A percentile compares a stretch with the other conserved stretches of the same genome.
phyloP scores from a whole-genome alignment of 2,329 filamentous ascomycete species.

The Beauveria asiatica region DNA sequence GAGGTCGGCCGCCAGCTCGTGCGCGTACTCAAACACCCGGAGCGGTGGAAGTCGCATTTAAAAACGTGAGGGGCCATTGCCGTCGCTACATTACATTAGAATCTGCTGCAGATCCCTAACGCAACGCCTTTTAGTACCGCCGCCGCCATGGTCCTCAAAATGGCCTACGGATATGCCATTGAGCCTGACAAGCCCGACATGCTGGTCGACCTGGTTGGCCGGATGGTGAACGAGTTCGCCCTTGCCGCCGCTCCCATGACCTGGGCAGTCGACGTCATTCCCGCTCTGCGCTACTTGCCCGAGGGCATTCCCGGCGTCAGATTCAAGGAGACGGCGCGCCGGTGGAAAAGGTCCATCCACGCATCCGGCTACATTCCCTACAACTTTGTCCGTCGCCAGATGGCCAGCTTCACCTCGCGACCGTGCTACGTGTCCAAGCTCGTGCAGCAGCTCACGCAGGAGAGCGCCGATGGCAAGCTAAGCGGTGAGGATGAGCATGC shows the following conservation, averaged over 20 bases:
- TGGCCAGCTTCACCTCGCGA: conserved; percentile 14
- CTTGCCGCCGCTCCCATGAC: conserved; percentile 20
- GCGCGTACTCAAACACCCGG: not conserved
- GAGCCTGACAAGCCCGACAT: conserved; percentile 22
- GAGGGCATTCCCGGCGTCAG: conserved; percentile 21
- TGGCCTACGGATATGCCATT: conserved; percentile 25
- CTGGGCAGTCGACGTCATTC: conserved; percentile 27
- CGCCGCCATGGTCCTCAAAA: conserved; percentile 19
- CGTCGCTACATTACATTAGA: not conserved
- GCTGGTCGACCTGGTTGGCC: conserved; percentile 22
- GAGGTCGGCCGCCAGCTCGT: conserved; percentile 10
- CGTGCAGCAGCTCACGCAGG: not conserved
- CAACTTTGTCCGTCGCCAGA: conserved; percentile 21
- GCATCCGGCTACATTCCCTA: conserved; percentile 20
- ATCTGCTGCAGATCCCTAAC: not conserved
- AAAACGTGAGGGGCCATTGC: conserved; percentile 11
- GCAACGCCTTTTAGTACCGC: conserved; percentile 18
- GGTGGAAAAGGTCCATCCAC: conserved; percentile 18
- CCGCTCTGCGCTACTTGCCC: conserved; percentile 22
- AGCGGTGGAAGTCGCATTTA: not conserved
- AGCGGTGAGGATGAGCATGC: not conserved
- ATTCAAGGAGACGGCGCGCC: conserved; percentile 22
- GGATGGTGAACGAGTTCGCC: conserved; percentile 22
- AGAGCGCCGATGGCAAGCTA: not conserved
- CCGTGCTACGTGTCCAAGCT: conserved; percentile 21